Evolutionary conservation across 345 rosid genomes (phyloP).

Genomic region (Brassica rapa): DNA sequence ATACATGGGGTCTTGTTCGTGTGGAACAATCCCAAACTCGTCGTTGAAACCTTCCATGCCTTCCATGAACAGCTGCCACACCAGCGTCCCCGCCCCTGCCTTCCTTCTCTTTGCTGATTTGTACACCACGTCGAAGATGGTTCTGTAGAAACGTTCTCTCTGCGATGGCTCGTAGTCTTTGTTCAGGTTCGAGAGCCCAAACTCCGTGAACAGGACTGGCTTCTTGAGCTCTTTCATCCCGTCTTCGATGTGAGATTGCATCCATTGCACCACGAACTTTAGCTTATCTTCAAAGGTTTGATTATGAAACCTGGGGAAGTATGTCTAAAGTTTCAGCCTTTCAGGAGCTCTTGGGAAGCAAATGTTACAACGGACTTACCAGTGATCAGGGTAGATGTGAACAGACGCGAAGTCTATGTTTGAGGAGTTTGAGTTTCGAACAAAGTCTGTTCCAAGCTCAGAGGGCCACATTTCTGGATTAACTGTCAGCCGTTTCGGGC

Average conservation of each 20-base stretch:
- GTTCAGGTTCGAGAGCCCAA: conserved; percentile 69
- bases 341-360: background rate
- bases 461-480: conserved; percentile 80
- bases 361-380: conserved; percentile 44
- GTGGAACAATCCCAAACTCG: conserved; percentile 80
- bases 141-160: conserved; percentile 54
- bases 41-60: conserved; percentile 87
- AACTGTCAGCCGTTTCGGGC: conserved; percentile 60
- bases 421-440: conserved; percentile 53
- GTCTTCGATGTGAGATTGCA: conserved; percentile 77
- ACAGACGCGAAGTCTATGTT: conserved; percentile 76
- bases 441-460: conserved; percentile 72
- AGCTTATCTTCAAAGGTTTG: conserved; percentile 60
- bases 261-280: conserved; percentile 62
- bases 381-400: conserved; percentile 85
- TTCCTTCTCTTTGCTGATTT: conserved; percentile 60
- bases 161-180: conserved; percentile 59
- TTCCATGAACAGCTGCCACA: conserved; percentile 84
- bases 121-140: conserved; percentile 51
- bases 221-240: conserved; percentile 61
- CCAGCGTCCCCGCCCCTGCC: conserved; percentile 73
- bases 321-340: background rate
- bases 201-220: conserved; percentile 78
- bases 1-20: conserved; percentile 59
- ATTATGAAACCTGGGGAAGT: conserved; percentile 54